Evolutionary conservation across 2,329 filamentous ascomycete species (phyloP).

Genomic region (Stagonosporopsis cucurbitacearum): DNA sequence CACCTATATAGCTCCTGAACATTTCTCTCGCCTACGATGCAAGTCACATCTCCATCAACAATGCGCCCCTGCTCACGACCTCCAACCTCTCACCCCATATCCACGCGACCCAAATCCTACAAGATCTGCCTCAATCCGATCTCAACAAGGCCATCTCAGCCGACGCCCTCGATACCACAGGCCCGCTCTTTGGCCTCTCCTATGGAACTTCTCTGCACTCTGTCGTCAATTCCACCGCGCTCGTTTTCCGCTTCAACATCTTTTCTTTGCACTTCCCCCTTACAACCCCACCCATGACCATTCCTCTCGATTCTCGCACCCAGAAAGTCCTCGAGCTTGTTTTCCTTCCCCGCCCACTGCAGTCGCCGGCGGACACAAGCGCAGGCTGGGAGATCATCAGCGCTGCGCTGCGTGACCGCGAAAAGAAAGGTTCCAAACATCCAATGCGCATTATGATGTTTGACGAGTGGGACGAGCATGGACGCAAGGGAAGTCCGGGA

Average conservation of each 20-base stretch:
- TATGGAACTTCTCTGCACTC: slow-evolving; percentile 36
- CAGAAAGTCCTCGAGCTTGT: slow-evolving; percentile 42
- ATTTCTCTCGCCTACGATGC: slow-evolving; percentile 39
- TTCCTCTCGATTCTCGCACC: slow-evolving; percentile 22
- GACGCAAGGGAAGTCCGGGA: slow-evolving; percentile 35
- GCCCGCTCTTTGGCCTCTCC: slow-evolving; percentile 37
- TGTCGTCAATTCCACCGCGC: slow-evolving; percentile 24
- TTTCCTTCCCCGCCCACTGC: slow-evolving; percentile 33
- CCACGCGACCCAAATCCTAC: slow-evolving; percentile 39
- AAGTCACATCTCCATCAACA: slow-evolving; percentile 36
- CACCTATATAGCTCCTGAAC: slow-evolving; percentile 39
- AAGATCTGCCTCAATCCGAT: slow-evolving; percentile 22
- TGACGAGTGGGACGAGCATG: slow-evolving; percentile 39
- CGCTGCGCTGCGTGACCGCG: slow-evolving; percentile 23
- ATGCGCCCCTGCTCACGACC: slow-evolving; percentile 26
- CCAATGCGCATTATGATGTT: slow-evolving; percentile 32
- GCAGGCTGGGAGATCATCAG: slow-evolving; percentile 36
- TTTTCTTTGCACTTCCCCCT: slow-evolving; percentile 32
- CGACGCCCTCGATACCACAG: slow-evolving; percentile 21
- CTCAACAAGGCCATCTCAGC: slow-evolving; percentile 18
- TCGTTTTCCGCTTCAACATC: slow-evolving; percentile 42
- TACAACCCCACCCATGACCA: slow-evolving; percentile 14
- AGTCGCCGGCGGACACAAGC: slow-evolving; percentile 28
- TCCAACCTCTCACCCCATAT: slow-evolving; percentile 32
- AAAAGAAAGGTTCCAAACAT: neutral